Evolutionary conservation across 2,329 filamentous ascomycete species (phyloP), one percentile per base, ranked within the genome.

Genomic region (Xenoacremonium recifei): DNA sequence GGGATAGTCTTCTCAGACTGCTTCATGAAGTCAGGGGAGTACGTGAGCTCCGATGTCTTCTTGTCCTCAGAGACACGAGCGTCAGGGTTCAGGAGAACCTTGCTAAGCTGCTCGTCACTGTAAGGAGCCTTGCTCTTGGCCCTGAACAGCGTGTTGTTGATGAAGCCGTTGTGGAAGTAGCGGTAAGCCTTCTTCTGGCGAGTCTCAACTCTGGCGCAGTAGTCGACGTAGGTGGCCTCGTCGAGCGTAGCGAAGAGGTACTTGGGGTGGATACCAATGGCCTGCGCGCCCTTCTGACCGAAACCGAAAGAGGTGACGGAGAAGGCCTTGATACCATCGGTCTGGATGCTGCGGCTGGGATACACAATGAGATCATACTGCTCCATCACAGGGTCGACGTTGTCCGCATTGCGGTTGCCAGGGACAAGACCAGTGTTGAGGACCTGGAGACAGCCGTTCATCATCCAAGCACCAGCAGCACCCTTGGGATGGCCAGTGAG

Each of bases 261-360:
- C 71, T 87, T 92, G 62, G 95, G 89, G 67, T 99, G 93, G 39
- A 99, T 86, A 76, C 92, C 93, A 60, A 99, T 95, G 32, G 87
- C 92, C 69, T 99, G 95, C 19, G 93, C 89, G 63, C 93, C 93
- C 82, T 99, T 99, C 70, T 99, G 93, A 56, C 93, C 93, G 76
- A 99, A 99, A 69, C 93, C 93, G 67, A 99, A 99, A 0, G 95
- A 99, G 6, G 95, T 99, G 51, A 99, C 89, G 1, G 90, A 96
- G 79, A 99, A 97, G 12, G 93, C 95, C 74, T 97, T 99, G 76
- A 99, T 79, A 50, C 93, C 93, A 60, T 99, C 93, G 6, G 93
- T 99, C 75, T 99, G 93, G 57, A 99, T 91, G 67, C 83, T 87
- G 59, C 88, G 87, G 71, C 87, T 96, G 35, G 93, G 93, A 71